Conservation (phyloP, 2,329 filamentous ascomycete species). For the Ophiostoma piceae region DNA sequence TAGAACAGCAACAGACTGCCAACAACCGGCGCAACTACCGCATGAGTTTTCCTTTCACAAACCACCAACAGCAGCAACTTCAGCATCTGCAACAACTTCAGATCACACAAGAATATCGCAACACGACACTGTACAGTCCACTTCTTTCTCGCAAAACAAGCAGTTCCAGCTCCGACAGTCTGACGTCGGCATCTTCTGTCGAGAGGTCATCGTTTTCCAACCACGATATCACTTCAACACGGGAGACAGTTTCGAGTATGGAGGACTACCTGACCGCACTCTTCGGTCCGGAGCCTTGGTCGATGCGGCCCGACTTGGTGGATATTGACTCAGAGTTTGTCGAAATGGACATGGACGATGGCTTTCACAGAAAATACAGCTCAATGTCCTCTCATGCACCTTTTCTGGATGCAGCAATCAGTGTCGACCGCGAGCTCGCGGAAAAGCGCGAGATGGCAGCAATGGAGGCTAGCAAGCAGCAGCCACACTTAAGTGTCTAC, state of each 20-base stretch:
- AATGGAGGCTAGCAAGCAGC: constrained; percentile 31
- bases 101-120: background rate
- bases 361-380: background rate
- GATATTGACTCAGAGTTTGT: constrained; percentile 5
- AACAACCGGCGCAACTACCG: background rate
- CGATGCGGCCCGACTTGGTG: constrained; percentile 23
- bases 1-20: background rate
- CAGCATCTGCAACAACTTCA: background rate
- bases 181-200: background rate
- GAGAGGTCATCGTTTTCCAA: background rate
- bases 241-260: constrained; percentile 27
- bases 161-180: background rate
- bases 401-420: constrained; percentile 35
- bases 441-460: constrained; percentile 41
- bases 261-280: constrained; percentile 38
- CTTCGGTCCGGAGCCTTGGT: constrained; percentile 33
- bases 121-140: constrained; percentile 14
- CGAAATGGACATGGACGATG: background rate
- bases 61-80: constrained; percentile 12
- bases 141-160: constrained; percentile 18
- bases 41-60: constrained; percentile 20
- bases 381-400: constrained; percentile 26
- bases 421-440: constrained; percentile 39
- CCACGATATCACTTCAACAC: constrained; percentile 12
- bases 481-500: background rate